phyloP scores from a whole-genome alignment of 768 basidiomycete species.

The Pleurotus pulmonarius region DNA sequence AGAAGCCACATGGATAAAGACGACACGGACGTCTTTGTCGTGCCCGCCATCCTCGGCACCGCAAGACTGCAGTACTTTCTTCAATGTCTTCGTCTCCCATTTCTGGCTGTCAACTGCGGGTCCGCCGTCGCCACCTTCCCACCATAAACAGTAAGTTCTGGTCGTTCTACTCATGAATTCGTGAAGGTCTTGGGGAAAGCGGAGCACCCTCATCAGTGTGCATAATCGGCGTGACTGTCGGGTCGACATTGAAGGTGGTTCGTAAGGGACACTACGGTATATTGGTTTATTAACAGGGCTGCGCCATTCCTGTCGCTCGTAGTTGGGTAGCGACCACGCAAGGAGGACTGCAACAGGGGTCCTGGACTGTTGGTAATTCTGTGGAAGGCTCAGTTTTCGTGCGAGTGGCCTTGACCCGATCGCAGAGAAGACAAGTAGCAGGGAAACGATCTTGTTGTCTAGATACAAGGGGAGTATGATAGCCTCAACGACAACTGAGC shows the following conservation, averaged over 20 bases:
- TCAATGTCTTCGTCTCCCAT: conserved; percentile 41
- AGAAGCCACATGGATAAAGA: conserved; percentile 68
- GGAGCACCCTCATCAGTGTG: conserved; percentile 29
- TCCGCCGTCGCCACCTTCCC: conserved; percentile 26
- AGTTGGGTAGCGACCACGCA: conserved; percentile 40
- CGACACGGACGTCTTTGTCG: conserved; percentile 37
- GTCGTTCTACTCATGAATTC: conserved; percentile 37
- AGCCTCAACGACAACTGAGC: conserved; percentile 30
- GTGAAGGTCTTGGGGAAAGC: conserved; percentile 45
- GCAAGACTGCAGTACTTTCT: conserved; percentile 39
- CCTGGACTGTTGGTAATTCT: conserved; percentile 23
- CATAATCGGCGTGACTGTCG: not conserved
- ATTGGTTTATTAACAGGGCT: not conserved
- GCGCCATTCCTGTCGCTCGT: conserved; percentile 26
- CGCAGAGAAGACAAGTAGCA: conserved; percentile 54
- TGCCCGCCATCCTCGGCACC: conserved; percentile 33
- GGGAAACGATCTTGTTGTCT: conserved; percentile 44
- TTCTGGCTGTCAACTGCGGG: conserved; percentile 17
- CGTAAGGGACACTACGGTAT: not conserved
- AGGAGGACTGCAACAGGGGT: conserved; percentile 41
- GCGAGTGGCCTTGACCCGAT: conserved; percentile 25
- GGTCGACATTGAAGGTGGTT: not conserved
- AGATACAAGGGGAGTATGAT: conserved; percentile 43
- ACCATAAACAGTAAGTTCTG: conserved; percentile 49
- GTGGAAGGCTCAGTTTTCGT: conserved; percentile 37